Base-by-base conservation (phyloP, 257 asterid genomes). In the Solanum arcanum region DNA sequence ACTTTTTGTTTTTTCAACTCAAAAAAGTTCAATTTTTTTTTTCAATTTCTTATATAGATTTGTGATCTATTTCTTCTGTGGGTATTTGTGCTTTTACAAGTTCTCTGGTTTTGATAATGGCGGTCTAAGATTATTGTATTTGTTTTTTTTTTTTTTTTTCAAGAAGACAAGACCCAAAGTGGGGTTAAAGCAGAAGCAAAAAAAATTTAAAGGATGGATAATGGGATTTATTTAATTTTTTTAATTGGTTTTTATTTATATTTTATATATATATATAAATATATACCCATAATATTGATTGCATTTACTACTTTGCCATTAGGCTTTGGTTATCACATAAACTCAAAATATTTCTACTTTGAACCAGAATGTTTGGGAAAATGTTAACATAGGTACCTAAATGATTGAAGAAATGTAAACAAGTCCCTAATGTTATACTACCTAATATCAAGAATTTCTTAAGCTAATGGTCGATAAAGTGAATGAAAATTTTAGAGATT, bases 151-250 rank as follows among this genome's bases (percentile, higher is more conserved):
- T 35, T 35, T 2, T 84, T 77, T 83, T 82, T 88, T 3, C 86
- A 89, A 56, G 84, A 85, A 75, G 72, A 81, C 46, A 86, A 64
- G 56, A 86, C 76, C 59, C 44, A 47, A 77, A 83, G 89, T 86
- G 90, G 89, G 90, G 89, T 76, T 84, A 29, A 62, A 44, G 86
- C 62, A 39, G 90, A 75, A 87, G 72, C 88, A 64, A 77, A 80
- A 56, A 56, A 20, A 13, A 13, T 29, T 68, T 87, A 37, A 47
- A 68, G 49, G 41, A 66, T 68, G 88, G 87, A 83, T 81, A 86
- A 70, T 83, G 70, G 75, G 64, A 39, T 49, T 74, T 70, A 15
- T 41, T 75, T 81, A 29, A 4, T 29, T 73, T 37, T 11, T 74
- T 75, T 39, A 39, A 39, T 76, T 76, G 35, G 56, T 41, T 47